phyloP scores from a whole-genome alignment of 768 basidiomycete species.

The Epithele typhae region DNA sequence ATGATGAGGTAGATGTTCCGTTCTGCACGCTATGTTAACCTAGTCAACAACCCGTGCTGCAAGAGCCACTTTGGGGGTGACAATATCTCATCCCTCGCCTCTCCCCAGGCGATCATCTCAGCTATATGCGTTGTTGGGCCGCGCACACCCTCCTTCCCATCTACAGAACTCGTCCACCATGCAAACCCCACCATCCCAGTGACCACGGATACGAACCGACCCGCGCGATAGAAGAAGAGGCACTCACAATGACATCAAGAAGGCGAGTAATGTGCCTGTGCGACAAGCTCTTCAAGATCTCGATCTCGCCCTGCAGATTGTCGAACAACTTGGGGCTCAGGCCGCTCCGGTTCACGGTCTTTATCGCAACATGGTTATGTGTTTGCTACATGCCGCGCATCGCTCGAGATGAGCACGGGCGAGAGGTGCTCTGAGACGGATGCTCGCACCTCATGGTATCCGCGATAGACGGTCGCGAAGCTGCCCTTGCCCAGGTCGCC shows the following conservation, averaged over 20 bases:
- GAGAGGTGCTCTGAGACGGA: background rate
- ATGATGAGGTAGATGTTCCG: constrained; percentile 91
- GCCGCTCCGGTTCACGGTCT: constrained; percentile 85
- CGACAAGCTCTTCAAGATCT: constrained; percentile 89
- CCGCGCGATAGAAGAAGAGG: background rate
- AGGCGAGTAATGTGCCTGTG: constrained; percentile 92
- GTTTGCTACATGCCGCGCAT: constrained; percentile 50
- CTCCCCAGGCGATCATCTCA: no score
- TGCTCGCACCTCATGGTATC: constrained; percentile 78
- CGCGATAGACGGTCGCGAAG: constrained; percentile 95
- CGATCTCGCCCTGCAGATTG: constrained; percentile 97
- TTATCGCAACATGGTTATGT: constrained; percentile 81
- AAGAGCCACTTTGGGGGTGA: background rate
- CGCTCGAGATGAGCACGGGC: background rate
- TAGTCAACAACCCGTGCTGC: background rate
- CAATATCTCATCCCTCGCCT: no score
- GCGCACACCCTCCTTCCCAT: no score
- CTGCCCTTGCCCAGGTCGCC: constrained; percentile 83
- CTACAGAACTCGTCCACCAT: no score
- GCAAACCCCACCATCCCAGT: no score
- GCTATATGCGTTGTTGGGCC: no score
- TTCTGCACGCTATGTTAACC: constrained; percentile 57
- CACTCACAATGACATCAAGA: constrained; percentile 83
- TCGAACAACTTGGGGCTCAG: constrained; percentile 91
- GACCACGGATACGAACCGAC: background rate